Conservation (phyloP, 257 asterid genomes). For the Cordia subcordata region DNA sequence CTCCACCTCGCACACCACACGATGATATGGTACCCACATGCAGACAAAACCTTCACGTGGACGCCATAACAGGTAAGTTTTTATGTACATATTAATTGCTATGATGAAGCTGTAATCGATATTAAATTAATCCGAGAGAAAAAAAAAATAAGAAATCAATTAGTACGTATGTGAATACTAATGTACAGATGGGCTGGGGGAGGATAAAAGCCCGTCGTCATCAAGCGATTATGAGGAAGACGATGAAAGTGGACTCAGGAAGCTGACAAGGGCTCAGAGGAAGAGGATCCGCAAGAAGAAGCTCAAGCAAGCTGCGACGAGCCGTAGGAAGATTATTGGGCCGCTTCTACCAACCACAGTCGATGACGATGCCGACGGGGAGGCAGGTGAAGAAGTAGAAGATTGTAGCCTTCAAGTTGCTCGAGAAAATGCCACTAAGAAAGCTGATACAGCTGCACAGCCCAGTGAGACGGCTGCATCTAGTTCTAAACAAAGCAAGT, state of each 20-base stretch:
- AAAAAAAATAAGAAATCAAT: too few species aligned
- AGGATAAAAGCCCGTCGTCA: conserved; percentile 21
- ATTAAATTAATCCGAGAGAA: too few species aligned
- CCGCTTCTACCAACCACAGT: conserved; percentile 37
- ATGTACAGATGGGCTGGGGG: conserved; percentile 41
- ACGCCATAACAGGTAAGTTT: conserved; percentile 43
- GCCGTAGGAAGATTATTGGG: conserved; percentile 54
- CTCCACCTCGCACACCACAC: conserved; percentile 14
- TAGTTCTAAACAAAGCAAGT: conserved; percentile 33
- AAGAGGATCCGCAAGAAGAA: conserved; percentile 68
- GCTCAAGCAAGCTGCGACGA: conserved; percentile 49
- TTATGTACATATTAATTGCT: not conserved
- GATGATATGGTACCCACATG: too few species aligned
- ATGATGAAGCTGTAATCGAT: not conserved
- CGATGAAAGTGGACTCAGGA: conserved; percentile 22
- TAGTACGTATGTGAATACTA: too few species aligned
- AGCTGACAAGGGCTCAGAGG: conserved; percentile 70
- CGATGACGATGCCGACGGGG: too few species aligned
- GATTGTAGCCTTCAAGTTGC: conserved; percentile 33
- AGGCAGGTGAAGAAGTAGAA: conserved; percentile 4
- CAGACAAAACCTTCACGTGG: conserved; percentile 12
- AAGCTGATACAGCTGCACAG: conserved; percentile 1
- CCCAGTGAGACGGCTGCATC: conserved; percentile 23
- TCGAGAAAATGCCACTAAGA: conserved; percentile 42
- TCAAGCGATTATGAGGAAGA: conserved; percentile 21